These are phyloP conservation scores for Suhomyces ambrosiae DNA, from an alignment of 1,139 yeast genomes.

Conservation along the genomic window DNA sequence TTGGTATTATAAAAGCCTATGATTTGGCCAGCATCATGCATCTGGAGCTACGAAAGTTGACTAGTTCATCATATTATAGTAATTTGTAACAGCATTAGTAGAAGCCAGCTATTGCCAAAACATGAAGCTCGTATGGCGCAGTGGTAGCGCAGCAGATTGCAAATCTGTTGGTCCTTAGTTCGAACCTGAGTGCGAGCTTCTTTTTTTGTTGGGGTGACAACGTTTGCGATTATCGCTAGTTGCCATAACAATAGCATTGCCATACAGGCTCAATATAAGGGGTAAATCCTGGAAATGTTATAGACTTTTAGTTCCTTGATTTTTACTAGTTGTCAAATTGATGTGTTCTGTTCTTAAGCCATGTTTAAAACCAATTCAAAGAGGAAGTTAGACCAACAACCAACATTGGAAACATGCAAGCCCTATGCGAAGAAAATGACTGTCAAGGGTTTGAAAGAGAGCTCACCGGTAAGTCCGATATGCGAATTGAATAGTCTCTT, in stretches of 20 bases:
- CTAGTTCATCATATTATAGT: no score
- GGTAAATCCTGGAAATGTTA: no score
- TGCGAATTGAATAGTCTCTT: background rate
- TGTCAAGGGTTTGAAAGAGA: background rate
- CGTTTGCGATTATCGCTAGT: background rate
- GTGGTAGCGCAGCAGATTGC: constrained; percentile 94
- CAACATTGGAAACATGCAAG: background rate
- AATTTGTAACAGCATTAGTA: no score
- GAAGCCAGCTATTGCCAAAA: background rate
- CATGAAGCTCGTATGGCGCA: constrained; percentile 76
- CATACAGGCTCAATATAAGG: background rate
- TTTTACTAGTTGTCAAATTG: background rate
- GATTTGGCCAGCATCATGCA: no score
- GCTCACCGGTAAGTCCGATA: background rate
- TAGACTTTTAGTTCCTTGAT: background rate
- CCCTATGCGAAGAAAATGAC: background rate
- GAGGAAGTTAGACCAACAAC: constrained; percentile 1
- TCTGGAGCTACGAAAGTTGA: no score
- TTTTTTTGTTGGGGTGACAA: constrained; percentile 2
- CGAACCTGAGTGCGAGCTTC: constrained; percentile 80
- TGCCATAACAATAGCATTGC: background rate
- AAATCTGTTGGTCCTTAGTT: constrained; percentile 89
- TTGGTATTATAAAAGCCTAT: no score
- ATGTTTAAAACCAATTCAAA: constrained; percentile 4
- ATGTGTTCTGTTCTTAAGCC: background rate